Percentiles rank a stretch among this genome's conserved stretches.
Conservation (phyloP, 164 flowering plant genomes). For the Dillenia turbinata region DNA sequence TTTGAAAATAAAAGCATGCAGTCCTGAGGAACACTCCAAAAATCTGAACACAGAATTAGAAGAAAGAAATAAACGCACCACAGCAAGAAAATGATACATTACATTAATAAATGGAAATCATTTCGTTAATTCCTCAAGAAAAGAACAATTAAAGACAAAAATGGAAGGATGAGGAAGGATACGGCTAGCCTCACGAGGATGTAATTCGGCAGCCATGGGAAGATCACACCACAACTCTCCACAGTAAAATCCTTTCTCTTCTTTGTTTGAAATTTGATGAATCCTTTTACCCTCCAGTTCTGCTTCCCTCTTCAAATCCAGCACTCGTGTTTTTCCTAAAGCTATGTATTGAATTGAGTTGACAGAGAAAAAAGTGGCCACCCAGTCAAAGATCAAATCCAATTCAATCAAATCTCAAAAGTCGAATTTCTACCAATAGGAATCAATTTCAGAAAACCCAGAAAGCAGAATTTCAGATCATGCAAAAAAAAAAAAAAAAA, state of each 20-base stretch:
- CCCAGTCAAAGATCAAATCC: not conserved
- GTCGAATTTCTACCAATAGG: not conserved
- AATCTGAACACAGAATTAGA: not conserved
- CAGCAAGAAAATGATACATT: no score
- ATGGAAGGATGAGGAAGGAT: conserved; percentile 17
- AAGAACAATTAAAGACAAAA: not conserved
- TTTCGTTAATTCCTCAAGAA: not conserved
- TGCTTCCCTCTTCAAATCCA: not conserved
- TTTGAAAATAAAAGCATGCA: not conserved
- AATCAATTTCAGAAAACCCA: not conserved
- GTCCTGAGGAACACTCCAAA: not conserved
- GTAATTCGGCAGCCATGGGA: conserved; percentile 20
- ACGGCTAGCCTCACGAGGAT: conserved; percentile 21
- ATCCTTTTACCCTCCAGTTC: conserved; percentile 24
- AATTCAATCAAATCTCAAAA: not conserved
- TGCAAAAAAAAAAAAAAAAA: no score
- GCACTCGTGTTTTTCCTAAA: no score
- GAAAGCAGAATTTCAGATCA: not conserved
- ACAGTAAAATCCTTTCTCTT: conserved; percentile 22
- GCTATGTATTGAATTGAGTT: no score
- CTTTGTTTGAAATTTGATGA: not conserved
- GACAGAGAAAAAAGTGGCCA: not conserved
- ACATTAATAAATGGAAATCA: no score
- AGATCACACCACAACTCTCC: conserved; percentile 40
- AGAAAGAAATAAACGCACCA: not conserved